phyloP scores from a whole-genome alignment of 2,329 filamentous ascomycete species.

The Cordyceps tenuipes region DNA sequence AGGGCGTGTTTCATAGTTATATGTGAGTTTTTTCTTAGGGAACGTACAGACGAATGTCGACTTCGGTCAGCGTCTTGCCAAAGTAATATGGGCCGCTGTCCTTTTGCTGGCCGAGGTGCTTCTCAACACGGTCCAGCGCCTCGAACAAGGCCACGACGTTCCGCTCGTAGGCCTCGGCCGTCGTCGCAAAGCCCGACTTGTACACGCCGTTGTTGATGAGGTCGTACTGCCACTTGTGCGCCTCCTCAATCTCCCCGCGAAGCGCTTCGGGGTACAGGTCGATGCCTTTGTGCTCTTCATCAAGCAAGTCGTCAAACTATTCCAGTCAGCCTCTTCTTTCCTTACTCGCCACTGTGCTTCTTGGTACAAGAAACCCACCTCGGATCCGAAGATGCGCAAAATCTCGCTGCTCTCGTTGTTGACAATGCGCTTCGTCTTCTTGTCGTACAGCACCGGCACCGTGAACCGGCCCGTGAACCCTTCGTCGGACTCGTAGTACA shows the following conservation, averaged over 20 bases:
- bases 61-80: slow-evolving; percentile 68
- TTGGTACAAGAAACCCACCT: slow-evolving; percentile 36
- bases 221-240: slow-evolving; percentile 75
- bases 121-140: slow-evolving; percentile 68
- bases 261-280: slow-evolving; percentile 61
- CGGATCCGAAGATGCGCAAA: slow-evolving; percentile 77
- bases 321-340: background rate
- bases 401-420: slow-evolving; percentile 92
- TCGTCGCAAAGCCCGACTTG: slow-evolving; percentile 76
- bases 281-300: slow-evolving; percentile 48
- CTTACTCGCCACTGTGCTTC: background rate
- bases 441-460: slow-evolving; percentile 80
- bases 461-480: slow-evolving; percentile 75
- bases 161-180: slow-evolving; percentile 72
- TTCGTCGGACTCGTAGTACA: slow-evolving; percentile 70
- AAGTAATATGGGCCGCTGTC: slow-evolving; percentile 64
- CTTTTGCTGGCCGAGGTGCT: slow-evolving; percentile 46
- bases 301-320: slow-evolving; percentile 63
- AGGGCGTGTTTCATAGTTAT: background rate
- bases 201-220: slow-evolving; percentile 64
- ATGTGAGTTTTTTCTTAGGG: background rate
- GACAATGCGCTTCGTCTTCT: slow-evolving; percentile 65
- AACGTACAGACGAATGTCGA: slow-evolving; percentile 60
- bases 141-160: slow-evolving; percentile 65
- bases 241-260: slow-evolving; percentile 61